phyloP scores from a whole-genome alignment of 768 basidiomycete species.

The Steccherinum ochraceum region DNA sequence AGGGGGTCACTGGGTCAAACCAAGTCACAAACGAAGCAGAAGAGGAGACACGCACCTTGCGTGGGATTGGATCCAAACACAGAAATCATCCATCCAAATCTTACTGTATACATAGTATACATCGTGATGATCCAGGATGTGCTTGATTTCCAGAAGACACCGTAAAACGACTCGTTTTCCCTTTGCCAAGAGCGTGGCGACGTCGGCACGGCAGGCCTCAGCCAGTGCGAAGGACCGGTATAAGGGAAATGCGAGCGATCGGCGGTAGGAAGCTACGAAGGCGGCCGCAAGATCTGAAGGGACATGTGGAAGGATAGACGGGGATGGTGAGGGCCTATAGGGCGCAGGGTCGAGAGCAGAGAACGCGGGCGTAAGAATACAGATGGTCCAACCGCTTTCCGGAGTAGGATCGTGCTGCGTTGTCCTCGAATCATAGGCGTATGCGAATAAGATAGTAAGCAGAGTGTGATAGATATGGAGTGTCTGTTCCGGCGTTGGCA shows the following conservation, averaged over 20 bases:
- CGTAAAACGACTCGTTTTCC: conserved; percentile 61
- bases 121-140: conserved; percentile 73
- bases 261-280: conserved; percentile 63
- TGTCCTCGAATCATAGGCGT: conserved; percentile 74
- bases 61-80: conserved; percentile 68
- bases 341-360: conserved; percentile 75
- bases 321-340: conserved; percentile 21
- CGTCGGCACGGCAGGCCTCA: conserved; percentile 61
- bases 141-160: conserved; percentile 65
- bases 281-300: conserved; percentile 42
- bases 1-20: not conserved
- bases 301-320: conserved; percentile 30
- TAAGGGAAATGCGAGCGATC: conserved; percentile 69
- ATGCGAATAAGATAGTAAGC: conserved; percentile 68
- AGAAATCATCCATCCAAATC: conserved; percentile 82
- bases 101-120: conserved; percentile 87
- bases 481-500: conserved; percentile 48
- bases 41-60: conserved; percentile 48
- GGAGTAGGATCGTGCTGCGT: conserved; percentile 76
- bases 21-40: not conserved
- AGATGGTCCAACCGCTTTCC: conserved; percentile 86
- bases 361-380: conserved; percentile 66
- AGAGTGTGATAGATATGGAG: conserved; percentile 64
- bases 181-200: conserved; percentile 45
- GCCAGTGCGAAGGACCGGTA: conserved; percentile 74